phyloP scores from a whole-genome alignment of 2,329 filamentous ascomycete genomes.

The Talaromyces marneffei region DNA sequence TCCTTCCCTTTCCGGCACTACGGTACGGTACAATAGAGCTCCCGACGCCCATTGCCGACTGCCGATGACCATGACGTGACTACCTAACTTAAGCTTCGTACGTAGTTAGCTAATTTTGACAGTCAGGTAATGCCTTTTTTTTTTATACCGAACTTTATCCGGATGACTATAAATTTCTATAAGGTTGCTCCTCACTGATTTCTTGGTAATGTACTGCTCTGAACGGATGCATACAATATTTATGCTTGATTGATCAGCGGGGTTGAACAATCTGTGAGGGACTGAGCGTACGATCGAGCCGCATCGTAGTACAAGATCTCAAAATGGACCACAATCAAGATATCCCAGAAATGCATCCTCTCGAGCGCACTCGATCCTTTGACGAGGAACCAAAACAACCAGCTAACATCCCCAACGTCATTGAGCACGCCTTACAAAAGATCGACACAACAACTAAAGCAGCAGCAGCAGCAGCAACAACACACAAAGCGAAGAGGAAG shows the following conservation, averaged over 20 bases:
- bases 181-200: not conserved
- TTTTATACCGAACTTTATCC: not conserved
- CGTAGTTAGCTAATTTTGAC: not conserved
- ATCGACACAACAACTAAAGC: not conserved
- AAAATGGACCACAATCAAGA: not conserved
- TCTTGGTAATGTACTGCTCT: not conserved
- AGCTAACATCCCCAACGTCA: constrained; percentile 23
- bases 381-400: constrained; percentile 24
- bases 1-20: not conserved
- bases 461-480: not conserved
- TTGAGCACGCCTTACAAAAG: constrained; percentile 21
- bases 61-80: not conserved
- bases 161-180: not conserved
- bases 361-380: constrained; percentile 12
- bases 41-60: not conserved
- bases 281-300: not conserved
- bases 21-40: too few relatives aligned
- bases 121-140: not conserved
- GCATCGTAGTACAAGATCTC: not conserved
- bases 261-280: too few relatives aligned
- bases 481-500: not conserved
- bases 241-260: not conserved
- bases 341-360: not conserved
- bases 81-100: not conserved
- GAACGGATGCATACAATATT: not conserved